Evolutionary conservation across 768 basidiomycete species (phyloP), one percentile per base, ranked within the genome.

Genomic region (Dacryopinax spathularia): DNA sequence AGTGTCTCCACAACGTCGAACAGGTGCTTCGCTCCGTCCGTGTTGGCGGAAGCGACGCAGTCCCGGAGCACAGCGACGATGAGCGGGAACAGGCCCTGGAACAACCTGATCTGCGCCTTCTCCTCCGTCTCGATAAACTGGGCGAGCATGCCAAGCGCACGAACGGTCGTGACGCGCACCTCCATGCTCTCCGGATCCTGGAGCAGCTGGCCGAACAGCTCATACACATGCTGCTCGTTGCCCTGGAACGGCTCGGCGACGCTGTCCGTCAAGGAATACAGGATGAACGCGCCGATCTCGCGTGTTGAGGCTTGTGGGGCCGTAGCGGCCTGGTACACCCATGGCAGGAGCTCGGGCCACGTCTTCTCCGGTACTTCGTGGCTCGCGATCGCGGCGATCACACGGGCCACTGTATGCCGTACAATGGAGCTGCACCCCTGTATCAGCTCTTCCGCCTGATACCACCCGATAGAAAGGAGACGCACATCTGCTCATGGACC

Each of bases 1-100:
- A 98, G 84, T 0, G 91, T 94, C 79, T 98, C 96, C 66, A 98
- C 81, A 31, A 97, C 91, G 71, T 99, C 96, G 70, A 97, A 96
- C 27, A 93, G 79, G 70, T 94, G 85, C 67, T 93, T 85, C 48
- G 91, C 89, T 62, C 84, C 84, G 34, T 80, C 79, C 71, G 93
- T 91, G 70, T 97, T 88, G 34, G 81, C 83, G 34, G 81, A 73
- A 68, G 89, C 88, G 6, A 98, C 83, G 36, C 85, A 81, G 73
- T 91, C 87, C 2, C 87, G 87, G 36, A 97, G 85, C 60, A 97
- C 93, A 64, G 82, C 80, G 61, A 98, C 88, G 82, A 98, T 94
- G 29, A 78, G 76, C 33, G 93, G 92, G 48, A 99, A 82, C 37
- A 95, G 81, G 5, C 75, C 75, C 79, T 96, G 96, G 80, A 93